Evolutionary conservation across 768 basidiomycete species (phyloP).

Genomic region (Rickenella mellea): DNA sequence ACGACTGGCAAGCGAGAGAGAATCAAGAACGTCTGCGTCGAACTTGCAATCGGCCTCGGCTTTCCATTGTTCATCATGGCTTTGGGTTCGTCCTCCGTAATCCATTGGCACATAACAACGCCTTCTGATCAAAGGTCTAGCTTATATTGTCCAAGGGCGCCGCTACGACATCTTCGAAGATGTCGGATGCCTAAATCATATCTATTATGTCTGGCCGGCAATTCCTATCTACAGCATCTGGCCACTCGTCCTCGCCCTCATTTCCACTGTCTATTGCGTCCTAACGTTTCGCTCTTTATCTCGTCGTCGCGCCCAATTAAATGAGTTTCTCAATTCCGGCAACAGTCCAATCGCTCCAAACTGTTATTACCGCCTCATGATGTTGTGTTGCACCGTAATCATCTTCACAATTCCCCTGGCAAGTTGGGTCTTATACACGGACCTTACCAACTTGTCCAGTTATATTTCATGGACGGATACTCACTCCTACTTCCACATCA

Average conservation of each 20-base stretch:
- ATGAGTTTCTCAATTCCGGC: no score
- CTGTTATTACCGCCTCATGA: no score
- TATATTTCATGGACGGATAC: slow-evolving; percentile 30
- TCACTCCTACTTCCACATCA: slow-evolving; percentile 22
- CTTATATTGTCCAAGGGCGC: slow-evolving; percentile 47
- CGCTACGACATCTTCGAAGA: slow-evolving; percentile 54
- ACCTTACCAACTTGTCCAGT: no score
- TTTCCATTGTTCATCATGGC: slow-evolving; percentile 25
- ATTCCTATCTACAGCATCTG: slow-evolving; percentile 19
- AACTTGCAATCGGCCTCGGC: slow-evolving; percentile 26
- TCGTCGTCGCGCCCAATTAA: no score
- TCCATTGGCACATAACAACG: background rate
- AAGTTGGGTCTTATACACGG: no score
- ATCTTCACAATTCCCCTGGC: no score
- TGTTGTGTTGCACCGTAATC: no score
- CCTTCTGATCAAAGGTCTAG: slow-evolving; percentile 19
- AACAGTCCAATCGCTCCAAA: slow-evolving; percentile 30
- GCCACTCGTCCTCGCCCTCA: slow-evolving; percentile 16
- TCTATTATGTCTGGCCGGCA: slow-evolving; percentile 27
- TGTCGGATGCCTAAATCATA: slow-evolving; percentile 39
- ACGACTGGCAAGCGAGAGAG: slow-evolving; percentile 20
- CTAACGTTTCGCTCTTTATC: no score
- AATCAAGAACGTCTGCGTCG: slow-evolving; percentile 26
- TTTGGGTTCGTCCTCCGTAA: background rate
- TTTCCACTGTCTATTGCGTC: slow-evolving; percentile 20